Evolutionary conservation across 108 stramenopile genomes (phyloP).

Genomic region (Cylindrotheca closterium): DNA sequence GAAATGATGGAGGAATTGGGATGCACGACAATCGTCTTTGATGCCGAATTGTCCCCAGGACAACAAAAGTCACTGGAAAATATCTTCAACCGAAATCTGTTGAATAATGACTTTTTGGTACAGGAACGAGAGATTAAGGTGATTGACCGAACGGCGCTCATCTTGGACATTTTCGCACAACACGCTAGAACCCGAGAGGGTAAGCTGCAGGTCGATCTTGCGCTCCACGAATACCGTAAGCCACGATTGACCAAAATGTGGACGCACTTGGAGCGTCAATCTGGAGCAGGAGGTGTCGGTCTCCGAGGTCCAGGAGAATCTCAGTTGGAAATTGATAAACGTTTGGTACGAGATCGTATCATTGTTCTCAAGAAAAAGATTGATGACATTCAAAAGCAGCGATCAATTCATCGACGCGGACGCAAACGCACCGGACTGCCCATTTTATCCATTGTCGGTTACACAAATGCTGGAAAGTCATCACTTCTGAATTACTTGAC

Average conservation of each 20-base stretch:
- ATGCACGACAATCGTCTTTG: slow-evolving; percentile 88
- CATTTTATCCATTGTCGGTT: slow-evolving; percentile 87
- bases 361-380: slow-evolving; percentile 88
- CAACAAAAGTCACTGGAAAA: slow-evolving; percentile 91
- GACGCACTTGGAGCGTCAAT: slow-evolving; percentile 94
- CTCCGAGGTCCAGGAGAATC: slow-evolving; percentile 93
- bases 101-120: slow-evolving; percentile 79
- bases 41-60: slow-evolving; percentile 92
- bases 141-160: slow-evolving; percentile 95
- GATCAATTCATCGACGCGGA: slow-evolving; percentile 77
- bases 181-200: slow-evolving; percentile 94
- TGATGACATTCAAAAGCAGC: slow-evolving; percentile 87
- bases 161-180: slow-evolving; percentile 96
- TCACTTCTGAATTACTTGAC: slow-evolving; percentile 90
- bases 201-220: slow-evolving; percentile 93
- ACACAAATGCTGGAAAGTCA: slow-evolving; percentile 96
- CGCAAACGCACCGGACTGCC: slow-evolving; percentile 81
- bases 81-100: slow-evolving; percentile 68
- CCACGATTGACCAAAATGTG: slow-evolving; percentile 95
- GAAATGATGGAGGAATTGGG: slow-evolving; percentile 51
- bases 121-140: slow-evolving; percentile 68
- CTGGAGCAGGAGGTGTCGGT: slow-evolving; percentile 91
- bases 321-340: slow-evolving; percentile 94
- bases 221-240: slow-evolving; percentile 91
- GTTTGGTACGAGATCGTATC: slow-evolving; percentile 90